phyloP scores from a whole-genome alignment of 306 rosid genomes.

The Quercus suber region DNA sequence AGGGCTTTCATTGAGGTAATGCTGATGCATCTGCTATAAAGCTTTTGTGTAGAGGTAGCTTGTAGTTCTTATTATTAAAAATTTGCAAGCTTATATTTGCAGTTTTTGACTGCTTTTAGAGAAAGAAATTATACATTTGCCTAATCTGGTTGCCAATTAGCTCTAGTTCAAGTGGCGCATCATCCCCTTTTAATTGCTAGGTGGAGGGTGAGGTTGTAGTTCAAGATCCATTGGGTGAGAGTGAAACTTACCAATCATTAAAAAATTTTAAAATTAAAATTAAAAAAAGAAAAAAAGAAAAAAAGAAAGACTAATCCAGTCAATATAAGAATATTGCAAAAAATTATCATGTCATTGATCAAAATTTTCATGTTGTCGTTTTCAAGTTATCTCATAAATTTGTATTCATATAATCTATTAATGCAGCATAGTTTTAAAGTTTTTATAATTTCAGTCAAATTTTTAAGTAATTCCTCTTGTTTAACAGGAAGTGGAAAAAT shows the following conservation, averaged over 20 bases:
- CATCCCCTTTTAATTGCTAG: too few species aligned
- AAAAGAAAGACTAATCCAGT: too few species aligned
- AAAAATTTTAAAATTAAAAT: too few species aligned
- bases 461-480: background rate
- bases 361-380: background rate
- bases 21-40: conserved; percentile 17
- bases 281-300: too few species aligned
- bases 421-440: background rate
- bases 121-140: background rate
- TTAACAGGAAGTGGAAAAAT: conserved; percentile 66
- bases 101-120: background rate
- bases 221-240: too few species aligned
- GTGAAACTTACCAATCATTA: too few species aligned
- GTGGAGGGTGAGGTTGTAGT: too few species aligned
- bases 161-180: too few species aligned
- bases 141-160: background rate
- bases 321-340: background rate
- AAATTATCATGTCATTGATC: background rate
- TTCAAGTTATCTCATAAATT: background rate
- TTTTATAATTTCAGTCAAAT: background rate
- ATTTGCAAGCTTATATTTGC: background rate
- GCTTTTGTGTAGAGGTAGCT: background rate
- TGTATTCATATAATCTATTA: background rate
- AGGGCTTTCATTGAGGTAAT: conserved; percentile 68
- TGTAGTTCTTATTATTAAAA: background rate